Percentiles rank a stretch among this genome's conserved stretches.
Evolutionary conservation across 2,329 filamentous ascomycete species (phyloP).

Genomic region (Exophiala oligosperma): DNA sequence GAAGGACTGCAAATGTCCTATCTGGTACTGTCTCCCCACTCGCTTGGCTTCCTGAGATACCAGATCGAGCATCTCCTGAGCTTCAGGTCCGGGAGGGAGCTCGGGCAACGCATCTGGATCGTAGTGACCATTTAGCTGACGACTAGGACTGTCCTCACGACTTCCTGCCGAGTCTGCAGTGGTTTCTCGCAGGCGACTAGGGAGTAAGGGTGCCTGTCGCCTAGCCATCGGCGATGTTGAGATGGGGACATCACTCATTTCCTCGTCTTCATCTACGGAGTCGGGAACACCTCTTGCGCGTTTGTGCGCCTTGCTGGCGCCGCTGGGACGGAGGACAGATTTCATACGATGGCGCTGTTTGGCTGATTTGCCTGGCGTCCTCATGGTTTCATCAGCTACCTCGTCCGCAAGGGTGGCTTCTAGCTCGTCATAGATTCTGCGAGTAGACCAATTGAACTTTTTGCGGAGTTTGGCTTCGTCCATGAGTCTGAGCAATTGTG

Average conservation of each 20-base stretch:
- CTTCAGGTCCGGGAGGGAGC: constrained; percentile 28
- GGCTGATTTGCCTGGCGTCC: constrained; percentile 23
- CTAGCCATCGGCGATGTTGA: constrained; percentile 34
- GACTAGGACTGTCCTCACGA: constrained; percentile 29
- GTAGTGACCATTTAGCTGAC: constrained; percentile 30
- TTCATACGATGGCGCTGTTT: constrained; percentile 34
- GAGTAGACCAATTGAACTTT: constrained; percentile 32
- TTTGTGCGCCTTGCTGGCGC: constrained; percentile 43
- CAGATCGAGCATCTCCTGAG: constrained; percentile 30
- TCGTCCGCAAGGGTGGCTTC: constrained; percentile 30
- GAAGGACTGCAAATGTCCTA: constrained; percentile 27
- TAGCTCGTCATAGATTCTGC: constrained; percentile 30
- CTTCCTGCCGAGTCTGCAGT: constrained; percentile 22
- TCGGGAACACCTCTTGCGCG: constrained; percentile 37
- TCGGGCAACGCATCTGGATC: constrained; percentile 26
- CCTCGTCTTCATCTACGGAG: constrained; percentile 34
- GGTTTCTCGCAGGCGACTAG: constrained; percentile 16
- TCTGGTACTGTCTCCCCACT: constrained; percentile 29
- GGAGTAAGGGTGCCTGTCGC: constrained; percentile 20
- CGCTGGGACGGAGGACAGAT: constrained; percentile 48
- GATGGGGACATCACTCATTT: constrained; percentile 32
- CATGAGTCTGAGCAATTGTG: constrained; percentile 27
- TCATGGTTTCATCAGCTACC: constrained; percentile 28
- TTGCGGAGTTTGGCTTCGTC: constrained; percentile 31
- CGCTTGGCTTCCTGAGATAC: constrained; percentile 27